A percentile compares a stretch with the other conserved stretches of the same genome.
Conservation (phyloP, 306 rosid species). For the Sophora flavescens region DNA sequence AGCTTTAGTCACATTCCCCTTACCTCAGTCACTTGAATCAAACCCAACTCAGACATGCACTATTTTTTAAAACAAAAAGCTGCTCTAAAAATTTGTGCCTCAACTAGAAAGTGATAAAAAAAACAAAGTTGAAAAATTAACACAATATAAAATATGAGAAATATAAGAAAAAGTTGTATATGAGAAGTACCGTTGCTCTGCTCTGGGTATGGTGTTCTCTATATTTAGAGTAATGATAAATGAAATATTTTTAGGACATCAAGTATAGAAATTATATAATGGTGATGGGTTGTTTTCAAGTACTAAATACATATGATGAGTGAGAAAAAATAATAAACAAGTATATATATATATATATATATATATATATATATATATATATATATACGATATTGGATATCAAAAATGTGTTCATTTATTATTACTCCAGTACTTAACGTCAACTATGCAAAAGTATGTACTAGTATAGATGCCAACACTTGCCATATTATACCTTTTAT, state of each 20-base stretch:
- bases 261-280: too few relatives aligned
- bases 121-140: neutral
- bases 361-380: too few relatives aligned
- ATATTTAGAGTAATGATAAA: too few relatives aligned
- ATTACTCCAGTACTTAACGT: too few relatives aligned
- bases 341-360: too few relatives aligned
- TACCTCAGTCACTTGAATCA: neutral
- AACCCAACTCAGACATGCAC: slow-evolving; percentile 10
- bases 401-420: too few relatives aligned
- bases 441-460: slow-evolving; percentile 33
- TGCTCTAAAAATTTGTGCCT: slow-evolving; percentile 32
- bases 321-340: too few relatives aligned
- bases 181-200: neutral
- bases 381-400: too few relatives aligned
- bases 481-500: too few relatives aligned
- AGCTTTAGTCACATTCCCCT: neutral
- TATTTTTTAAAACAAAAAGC: slow-evolving; percentile 27
- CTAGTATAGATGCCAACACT: neutral
- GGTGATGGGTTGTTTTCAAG: too few relatives aligned
- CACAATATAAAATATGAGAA: neutral
- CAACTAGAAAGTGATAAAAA: neutral
- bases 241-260: too few relatives aligned
- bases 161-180: slow-evolving; percentile 7
- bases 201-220: neutral
- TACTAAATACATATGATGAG: too few relatives aligned